These are phyloP conservation scores for Cerrena zonata DNA, from an alignment of 1,284 basidiomycete species.

Conservation along the genomic window DNA sequence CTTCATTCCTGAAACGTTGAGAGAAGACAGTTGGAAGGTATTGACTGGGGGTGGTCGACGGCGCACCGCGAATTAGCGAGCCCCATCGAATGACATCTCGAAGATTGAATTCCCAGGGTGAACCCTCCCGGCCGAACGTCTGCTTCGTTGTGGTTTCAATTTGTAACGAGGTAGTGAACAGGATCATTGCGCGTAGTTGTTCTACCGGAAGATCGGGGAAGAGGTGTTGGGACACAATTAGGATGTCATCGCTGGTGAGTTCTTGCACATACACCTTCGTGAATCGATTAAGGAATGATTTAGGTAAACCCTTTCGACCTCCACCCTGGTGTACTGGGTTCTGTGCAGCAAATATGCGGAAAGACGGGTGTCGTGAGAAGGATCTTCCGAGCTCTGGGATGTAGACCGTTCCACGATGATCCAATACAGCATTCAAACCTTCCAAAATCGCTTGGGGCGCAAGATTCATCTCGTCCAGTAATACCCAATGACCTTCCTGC, in stretches of 20 bases:
- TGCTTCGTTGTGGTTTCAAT: conserved; percentile 65
- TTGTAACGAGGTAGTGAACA: conserved; percentile 74
- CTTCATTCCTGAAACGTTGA: conserved; percentile 74
- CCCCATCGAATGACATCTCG: conserved; percentile 94
- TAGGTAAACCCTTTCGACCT: conserved; percentile 94
- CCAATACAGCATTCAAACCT: conserved; percentile 93
- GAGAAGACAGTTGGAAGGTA: conserved; percentile 75
- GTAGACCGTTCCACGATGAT: conserved; percentile 93
- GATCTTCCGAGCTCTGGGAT: conserved; percentile 91
- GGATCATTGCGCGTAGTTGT: conserved; percentile 73
- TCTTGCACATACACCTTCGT: conserved; percentile 95
- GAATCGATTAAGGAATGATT: conserved; percentile 96
- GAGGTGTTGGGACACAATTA: conserved; percentile 73
- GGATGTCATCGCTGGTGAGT: conserved; percentile 74
- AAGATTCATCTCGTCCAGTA: conserved; percentile 98
- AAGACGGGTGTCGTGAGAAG: conserved; percentile 84
- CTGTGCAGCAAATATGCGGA: conserved; percentile 96
- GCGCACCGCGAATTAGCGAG: conserved; percentile 43
- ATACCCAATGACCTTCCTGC: conserved; percentile 91
- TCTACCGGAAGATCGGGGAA: conserved; percentile 59
- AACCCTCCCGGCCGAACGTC: conserved; percentile 76
- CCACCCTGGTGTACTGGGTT: conserved; percentile 96
- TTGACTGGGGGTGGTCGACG: conserved; percentile 50
- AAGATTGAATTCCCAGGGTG: conserved; percentile 98
- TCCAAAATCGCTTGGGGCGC: conserved; percentile 95